These are phyloP conservation scores for Cutaneotrichosporon mucoides DNA, from an alignment of 1,284 basidiomycete genomes.

Conservation along the genomic window DNA sequence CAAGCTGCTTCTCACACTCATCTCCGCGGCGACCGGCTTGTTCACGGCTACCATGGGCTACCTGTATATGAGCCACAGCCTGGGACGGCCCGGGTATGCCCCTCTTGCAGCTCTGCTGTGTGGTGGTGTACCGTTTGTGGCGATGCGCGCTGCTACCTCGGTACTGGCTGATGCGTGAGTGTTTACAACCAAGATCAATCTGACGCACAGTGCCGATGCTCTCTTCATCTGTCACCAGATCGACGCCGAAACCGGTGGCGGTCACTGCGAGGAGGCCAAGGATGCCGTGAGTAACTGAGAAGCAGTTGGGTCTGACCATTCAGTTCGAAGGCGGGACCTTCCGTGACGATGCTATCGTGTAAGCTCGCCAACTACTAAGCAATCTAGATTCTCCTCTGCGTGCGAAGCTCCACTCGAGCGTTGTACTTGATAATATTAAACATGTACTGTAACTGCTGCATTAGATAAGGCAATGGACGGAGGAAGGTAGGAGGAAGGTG, in stretches of 20 bases:
- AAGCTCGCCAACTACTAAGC: background rate
- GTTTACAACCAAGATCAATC: background rate
- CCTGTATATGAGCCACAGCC: constrained; percentile 78
- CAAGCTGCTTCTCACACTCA: constrained; percentile 59
- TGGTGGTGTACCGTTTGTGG: constrained; percentile 72
- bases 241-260: constrained; percentile 66
- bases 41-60: constrained; percentile 79
- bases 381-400: no score
- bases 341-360: constrained; percentile 13
- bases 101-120: constrained; percentile 71
- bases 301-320: background rate
- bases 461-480: no score
- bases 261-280: constrained; percentile 64
- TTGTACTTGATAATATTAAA: background rate
- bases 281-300: constrained; percentile 57
- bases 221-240: constrained; percentile 86
- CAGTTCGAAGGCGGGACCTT: constrained; percentile 14
- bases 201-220: constrained; percentile 58
- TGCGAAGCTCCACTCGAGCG: no score
- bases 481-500: no score
- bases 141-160: constrained; percentile 75
- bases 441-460: no score
- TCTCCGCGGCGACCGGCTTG: constrained; percentile 69
- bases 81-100: constrained; percentile 71
- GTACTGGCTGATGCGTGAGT: constrained; percentile 71